Percentiles rank a stretch among this genome's conserved stretches.
Conservation (phyloP, 2,329 filamentous ascomycete genomes). For the Cladosporium oxysporum region DNA sequence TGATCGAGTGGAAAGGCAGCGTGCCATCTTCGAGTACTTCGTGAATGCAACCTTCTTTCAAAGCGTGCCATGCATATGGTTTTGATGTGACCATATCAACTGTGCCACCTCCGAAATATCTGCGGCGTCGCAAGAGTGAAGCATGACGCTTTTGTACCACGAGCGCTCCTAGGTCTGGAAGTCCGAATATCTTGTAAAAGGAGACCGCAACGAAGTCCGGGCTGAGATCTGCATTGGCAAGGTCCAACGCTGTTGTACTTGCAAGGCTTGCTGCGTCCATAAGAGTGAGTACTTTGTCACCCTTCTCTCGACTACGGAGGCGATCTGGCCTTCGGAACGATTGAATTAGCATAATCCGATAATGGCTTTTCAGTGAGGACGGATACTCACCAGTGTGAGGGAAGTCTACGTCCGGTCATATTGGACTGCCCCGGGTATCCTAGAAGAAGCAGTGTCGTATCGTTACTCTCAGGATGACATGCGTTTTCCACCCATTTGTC, state of each 20-base stretch:
- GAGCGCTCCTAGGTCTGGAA: slow-evolving; percentile 62
- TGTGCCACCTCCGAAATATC: slow-evolving; percentile 70
- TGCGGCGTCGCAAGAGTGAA: slow-evolving; percentile 56
- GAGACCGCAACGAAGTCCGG: slow-evolving; percentile 64
- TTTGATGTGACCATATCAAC: slow-evolving; percentile 60
- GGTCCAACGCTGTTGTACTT: slow-evolving; percentile 61
- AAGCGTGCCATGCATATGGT: slow-evolving; percentile 56
- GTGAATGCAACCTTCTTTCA: slow-evolving; percentile 56
- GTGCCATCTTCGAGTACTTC: slow-evolving; percentile 68
- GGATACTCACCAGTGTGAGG: slow-evolving; percentile 36
- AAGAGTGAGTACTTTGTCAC: slow-evolving; percentile 51
- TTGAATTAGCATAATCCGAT: slow-evolving; percentile 26
- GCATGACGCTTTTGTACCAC: slow-evolving; percentile 60
- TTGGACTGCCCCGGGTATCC: slow-evolving; percentile 44
- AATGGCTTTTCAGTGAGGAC: slow-evolving; percentile 5
- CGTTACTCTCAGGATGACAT: slow-evolving; percentile 33
- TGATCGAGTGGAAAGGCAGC: slow-evolving; percentile 64
- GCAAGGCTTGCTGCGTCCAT: slow-evolving; percentile 65
- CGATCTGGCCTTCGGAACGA: slow-evolving; percentile 30
- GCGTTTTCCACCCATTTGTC: slow-evolving; percentile 47
- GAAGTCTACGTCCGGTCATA: slow-evolving; percentile 42
- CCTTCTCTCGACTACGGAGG: slow-evolving; percentile 37
- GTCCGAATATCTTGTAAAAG: slow-evolving; percentile 68
- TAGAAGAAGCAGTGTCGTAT: slow-evolving; percentile 40
- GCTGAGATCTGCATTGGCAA: slow-evolving; percentile 53